These are phyloP conservation scores for Xylaria digitata DNA, from an alignment of 2,329 filamentous ascomycete genomes.

Conservation along the genomic window DNA sequence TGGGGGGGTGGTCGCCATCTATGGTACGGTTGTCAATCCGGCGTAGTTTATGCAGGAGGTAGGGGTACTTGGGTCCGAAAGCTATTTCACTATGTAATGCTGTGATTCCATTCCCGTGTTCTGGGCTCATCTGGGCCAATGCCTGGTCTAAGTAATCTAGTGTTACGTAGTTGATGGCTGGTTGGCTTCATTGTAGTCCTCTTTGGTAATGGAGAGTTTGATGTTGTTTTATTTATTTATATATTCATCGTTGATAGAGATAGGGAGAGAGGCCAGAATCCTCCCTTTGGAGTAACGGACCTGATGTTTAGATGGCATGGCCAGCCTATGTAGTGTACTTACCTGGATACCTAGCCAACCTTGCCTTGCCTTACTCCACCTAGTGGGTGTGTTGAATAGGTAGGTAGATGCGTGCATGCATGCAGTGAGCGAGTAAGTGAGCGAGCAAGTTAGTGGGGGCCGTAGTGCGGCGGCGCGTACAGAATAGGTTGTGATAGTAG, in stretches of 20 bases:
- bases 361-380: background rate
- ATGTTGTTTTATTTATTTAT: background rate
- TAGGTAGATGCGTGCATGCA: too few relatives aligned
- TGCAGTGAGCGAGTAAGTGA: too few relatives aligned
- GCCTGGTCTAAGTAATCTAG: background rate
- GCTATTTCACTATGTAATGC: background rate
- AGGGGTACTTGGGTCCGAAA: too few relatives aligned
- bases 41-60: conserved; percentile 7
- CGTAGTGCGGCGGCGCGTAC: background rate
- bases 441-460: background rate
- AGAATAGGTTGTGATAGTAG: background rate
- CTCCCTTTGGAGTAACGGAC: too few relatives aligned
- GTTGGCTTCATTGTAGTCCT: too few relatives aligned
- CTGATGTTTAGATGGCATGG: too few relatives aligned
- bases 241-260: background rate
- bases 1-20: background rate
- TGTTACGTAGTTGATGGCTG: too few relatives aligned
- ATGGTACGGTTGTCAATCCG: background rate
- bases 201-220: too few relatives aligned
- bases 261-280: background rate
- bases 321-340: too few relatives aligned
- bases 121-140: background rate
- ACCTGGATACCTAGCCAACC: background rate
- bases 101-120: background rate
- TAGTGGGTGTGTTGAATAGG: background rate